Conservation (phyloP, 164 flowering plant species). For the Paratinospora sagittata region DNA sequence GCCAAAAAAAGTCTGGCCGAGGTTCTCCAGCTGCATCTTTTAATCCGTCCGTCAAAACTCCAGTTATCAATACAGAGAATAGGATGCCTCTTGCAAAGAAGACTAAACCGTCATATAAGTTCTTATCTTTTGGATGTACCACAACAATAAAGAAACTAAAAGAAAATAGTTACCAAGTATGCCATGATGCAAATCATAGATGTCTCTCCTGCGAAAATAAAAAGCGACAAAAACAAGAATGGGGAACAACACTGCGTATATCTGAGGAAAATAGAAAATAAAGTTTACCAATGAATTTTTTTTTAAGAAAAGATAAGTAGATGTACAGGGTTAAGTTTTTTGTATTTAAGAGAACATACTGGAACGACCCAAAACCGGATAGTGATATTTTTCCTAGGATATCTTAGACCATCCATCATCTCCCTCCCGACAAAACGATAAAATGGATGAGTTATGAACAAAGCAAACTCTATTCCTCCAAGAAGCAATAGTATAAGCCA, state of each 20-base stretch:
- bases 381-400: conserved; percentile 13
- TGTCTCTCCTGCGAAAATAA: conserved; percentile 9
- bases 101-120: background rate
- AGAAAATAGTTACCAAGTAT: conserved; percentile 7
- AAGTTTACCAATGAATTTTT: background rate
- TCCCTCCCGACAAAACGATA: conserved; percentile 10
- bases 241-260: conserved; percentile 10
- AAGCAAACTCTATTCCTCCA: conserved; percentile 4
- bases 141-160: background rate
- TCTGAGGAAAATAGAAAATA: background rate
- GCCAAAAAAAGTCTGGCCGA: conserved; percentile 21
- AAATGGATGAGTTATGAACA: conserved; percentile 11
- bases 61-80: conserved; percentile 7
- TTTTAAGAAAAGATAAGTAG: background rate
- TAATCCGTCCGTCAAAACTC: conserved; percentile 10
- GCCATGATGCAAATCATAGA: conserved; percentile 16
- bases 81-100: conserved; percentile 7
- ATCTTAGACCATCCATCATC: conserved; percentile 16
- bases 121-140: background rate
- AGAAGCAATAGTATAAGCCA: conserved; percentile 13
- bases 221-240: conserved; percentile 4
- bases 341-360: background rate
- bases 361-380: conserved; percentile 17
- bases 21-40: conserved; percentile 16
- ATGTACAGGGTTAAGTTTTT: background rate